Percentiles rank a stretch among this genome's conserved stretches.
These are phyloP conservation scores for Acephala macrosclerotiorum DNA, from an alignment of 2,329 filamentous ascomycete species.

Conservation along the genomic window DNA sequence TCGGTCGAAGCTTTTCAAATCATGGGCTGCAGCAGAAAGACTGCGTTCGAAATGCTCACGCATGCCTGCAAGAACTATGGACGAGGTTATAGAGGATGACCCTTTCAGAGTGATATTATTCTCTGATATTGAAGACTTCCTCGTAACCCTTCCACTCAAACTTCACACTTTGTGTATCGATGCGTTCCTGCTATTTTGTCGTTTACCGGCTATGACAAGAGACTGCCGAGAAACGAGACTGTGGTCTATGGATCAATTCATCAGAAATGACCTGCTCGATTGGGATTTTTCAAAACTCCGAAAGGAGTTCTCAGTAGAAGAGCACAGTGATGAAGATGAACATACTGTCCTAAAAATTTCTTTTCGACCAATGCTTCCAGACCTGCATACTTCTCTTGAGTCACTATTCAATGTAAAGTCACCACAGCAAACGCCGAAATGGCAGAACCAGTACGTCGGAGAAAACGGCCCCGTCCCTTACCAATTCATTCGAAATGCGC, in stretches of 20 bases:
- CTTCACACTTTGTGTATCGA: conserved; percentile 63
- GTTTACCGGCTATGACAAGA: conserved; percentile 60
- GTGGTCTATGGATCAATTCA: conserved; percentile 60
- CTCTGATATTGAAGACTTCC: conserved; percentile 72
- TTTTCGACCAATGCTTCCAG: conserved; percentile 35
- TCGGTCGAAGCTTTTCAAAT: conserved; percentile 45
- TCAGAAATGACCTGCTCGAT: conserved; percentile 51
- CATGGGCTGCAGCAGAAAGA: conserved; percentile 62
- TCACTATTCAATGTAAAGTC: conserved; percentile 55
- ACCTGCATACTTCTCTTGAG: conserved; percentile 51
- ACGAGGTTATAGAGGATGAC: conserved; percentile 80
- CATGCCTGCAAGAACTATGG: conserved; percentile 75
- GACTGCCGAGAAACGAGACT: conserved; percentile 36
- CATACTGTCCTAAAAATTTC: conserved; percentile 19
- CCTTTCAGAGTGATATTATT: conserved; percentile 84
- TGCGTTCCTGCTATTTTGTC: conserved; percentile 74
- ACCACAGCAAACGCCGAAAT: conserved; percentile 22
- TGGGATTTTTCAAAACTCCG: conserved; percentile 28
- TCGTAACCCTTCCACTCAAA: conserved; percentile 59
- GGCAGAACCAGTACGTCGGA: conserved; percentile 32
- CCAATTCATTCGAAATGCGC: conserved; percentile 56
- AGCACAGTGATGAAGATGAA: conserved; percentile 38
- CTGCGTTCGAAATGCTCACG: conserved; percentile 54
- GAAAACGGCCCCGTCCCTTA: conserved; percentile 37
- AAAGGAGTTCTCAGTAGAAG: conserved; percentile 12